phyloP scores from a whole-genome alignment of 192 early-diverging fungal species.

The Dissophora globulifera region DNA sequence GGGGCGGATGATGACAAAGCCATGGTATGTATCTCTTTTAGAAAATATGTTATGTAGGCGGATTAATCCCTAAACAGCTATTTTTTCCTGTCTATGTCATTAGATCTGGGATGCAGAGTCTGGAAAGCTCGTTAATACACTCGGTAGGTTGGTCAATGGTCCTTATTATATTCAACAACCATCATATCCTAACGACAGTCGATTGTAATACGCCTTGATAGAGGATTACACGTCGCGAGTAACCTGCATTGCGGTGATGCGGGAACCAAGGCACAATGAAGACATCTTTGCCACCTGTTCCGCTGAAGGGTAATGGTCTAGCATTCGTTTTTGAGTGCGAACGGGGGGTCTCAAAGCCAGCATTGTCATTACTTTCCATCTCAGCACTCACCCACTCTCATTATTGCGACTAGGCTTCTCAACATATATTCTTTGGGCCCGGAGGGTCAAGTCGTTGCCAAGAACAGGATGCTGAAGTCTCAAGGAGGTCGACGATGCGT shows the following conservation, averaged over 20 bases:
- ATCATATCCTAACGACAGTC: too few species aligned
- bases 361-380: too few species aligned
- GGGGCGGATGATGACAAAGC: conserved; percentile 27
- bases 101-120: conserved; percentile 43
- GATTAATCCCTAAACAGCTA: too few species aligned
- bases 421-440: conserved; percentile 17
- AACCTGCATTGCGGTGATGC: conserved; percentile 16
- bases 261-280: not conserved
- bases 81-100: not conserved
- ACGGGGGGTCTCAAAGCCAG: too few species aligned
- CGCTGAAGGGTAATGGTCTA: conserved; percentile 21
- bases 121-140: not conserved
- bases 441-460: conserved; percentile 2
- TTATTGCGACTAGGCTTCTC: conserved; percentile 11
- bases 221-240: conserved; percentile 12
- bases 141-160: conserved; percentile 6
- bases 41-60: too few species aligned
- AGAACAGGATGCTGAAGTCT: conserved; percentile 1
- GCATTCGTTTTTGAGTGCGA: too few species aligned
- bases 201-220: too few species aligned
- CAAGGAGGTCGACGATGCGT: conserved; percentile 6
- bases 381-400: too few species aligned
- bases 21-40: too few species aligned
- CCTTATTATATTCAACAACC: too few species aligned
- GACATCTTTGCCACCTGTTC: conserved; percentile 44